phyloP scores from a whole-genome alignment of 768 basidiomycete genomes.

The Boletus speciosus region DNA sequence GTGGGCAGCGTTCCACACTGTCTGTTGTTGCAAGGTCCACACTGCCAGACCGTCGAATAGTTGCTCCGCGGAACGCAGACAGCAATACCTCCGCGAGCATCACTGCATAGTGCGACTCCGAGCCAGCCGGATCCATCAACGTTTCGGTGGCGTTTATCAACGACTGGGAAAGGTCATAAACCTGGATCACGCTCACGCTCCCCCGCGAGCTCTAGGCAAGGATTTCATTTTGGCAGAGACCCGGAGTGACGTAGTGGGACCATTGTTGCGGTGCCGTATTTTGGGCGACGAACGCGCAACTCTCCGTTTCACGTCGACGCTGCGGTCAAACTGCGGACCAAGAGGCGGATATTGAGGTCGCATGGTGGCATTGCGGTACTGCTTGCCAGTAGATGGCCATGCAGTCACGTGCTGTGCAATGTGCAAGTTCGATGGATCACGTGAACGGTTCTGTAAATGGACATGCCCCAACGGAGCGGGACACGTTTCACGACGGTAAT shows the following conservation, averaged over 20 bases:
- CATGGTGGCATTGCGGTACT: background rate
- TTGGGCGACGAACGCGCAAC: background rate
- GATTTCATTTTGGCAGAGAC: background rate
- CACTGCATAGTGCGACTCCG: background rate
- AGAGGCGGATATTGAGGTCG: background rate
- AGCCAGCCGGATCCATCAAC: background rate
- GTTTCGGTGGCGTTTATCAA: background rate
- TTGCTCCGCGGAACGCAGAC: background rate
- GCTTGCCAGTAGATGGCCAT: no score
- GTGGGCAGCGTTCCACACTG: background rate
- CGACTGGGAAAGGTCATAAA: background rate
- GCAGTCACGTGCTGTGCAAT: no score
- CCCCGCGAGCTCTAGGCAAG: background rate
- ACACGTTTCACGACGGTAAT: no score
- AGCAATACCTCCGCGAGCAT: background rate
- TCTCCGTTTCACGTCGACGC: background rate
- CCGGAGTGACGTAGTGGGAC: background rate
- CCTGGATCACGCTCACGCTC: background rate
- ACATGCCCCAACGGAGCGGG: no score
- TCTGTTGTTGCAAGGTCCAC: background rate
- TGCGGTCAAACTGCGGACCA: background rate
- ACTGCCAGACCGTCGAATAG: background rate
- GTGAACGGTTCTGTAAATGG: no score
- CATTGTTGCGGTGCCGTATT: background rate
- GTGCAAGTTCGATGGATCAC: no score